Evolutionary conservation across 148 eudicot species (phyloP), one percentile per base, ranked within the genome.

Genomic region (Selenicereus undatus): DNA sequence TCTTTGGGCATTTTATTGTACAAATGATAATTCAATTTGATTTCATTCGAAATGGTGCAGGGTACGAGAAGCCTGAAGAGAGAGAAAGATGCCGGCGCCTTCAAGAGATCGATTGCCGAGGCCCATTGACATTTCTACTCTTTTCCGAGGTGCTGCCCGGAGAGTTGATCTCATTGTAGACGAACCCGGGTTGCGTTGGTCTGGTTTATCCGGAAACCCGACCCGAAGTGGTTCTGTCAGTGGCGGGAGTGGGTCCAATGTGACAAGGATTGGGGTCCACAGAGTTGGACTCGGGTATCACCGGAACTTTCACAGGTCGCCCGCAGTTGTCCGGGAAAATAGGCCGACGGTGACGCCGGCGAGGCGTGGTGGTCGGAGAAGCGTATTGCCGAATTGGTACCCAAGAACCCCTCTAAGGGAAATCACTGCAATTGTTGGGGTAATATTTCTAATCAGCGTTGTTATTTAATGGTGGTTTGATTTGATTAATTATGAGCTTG

Each of bases 101-200:
- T 78, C 97, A 60, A 89, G 97, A 79, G 92, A 92, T 79, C 76
- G 92, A 77, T 66, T 91, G 45, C 29, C 89, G 5, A 89, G 91
- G 83, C 86, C 90, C 17, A 84, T 82, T 43, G 91, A 89, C 54
- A 74, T 84, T 3, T 71, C 85, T 4, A 62, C 79, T 0, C 69
- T 81, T 39, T 82, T 83, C 43, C 48, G 56, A 5, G 83, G 79
- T 26, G 83, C 75, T 76, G 65, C 48, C 72, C 74, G 85, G 51
- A 85, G 83, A 20, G 83, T 85, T 0, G 50, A 71, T n/a, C 81
- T 88, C 43, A 64, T 84, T 39, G 75, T 81, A 1, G 89, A 90
- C 26, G 89, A 84, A 20, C 76, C 84, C 43, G 90, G 74, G 58
- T 48, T 69, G 32, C 77, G 24, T 29, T 35, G 35, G 11, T 24